phyloP scores from a whole-genome alignment of 2,329 filamentous ascomycete species.

The Penicillium capsulatum region DNA sequence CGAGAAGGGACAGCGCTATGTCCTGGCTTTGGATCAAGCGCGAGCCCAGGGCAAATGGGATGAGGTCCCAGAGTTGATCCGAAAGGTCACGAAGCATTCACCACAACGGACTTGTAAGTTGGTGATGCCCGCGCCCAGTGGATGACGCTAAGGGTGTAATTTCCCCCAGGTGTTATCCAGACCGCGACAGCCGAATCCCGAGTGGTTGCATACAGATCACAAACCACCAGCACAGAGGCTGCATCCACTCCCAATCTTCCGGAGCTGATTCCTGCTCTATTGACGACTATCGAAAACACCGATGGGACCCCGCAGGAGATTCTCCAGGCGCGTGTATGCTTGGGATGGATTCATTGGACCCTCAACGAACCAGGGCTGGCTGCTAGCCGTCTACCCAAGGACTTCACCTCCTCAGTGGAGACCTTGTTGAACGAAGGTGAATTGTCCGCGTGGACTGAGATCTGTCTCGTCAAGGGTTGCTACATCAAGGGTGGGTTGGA shows the following conservation, averaged over 20 bases:
- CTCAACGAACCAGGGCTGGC: constrained; percentile 64
- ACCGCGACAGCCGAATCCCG: constrained; percentile 66
- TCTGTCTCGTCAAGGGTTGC: constrained; percentile 73
- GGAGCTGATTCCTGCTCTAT: constrained; percentile 39
- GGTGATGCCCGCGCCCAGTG: constrained; percentile 10
- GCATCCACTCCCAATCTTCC: constrained; percentile 41
- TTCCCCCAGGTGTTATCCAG: constrained; percentile 56
- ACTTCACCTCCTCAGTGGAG: constrained; percentile 55
- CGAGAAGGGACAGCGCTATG: constrained; percentile 77
- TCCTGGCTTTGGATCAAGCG: constrained; percentile 75
- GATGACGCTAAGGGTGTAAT: constrained; percentile 18
- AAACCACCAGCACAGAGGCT: constrained; percentile 28
- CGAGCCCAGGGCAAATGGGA: constrained; percentile 86
- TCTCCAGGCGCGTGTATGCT: constrained; percentile 75
- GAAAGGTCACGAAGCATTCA: constrained; percentile 93
- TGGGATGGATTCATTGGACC: constrained; percentile 81
- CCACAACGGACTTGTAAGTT: constrained; percentile 72
- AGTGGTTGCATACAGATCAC: constrained; percentile 54
- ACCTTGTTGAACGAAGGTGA: constrained; percentile 50
- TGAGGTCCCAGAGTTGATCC: constrained; percentile 78
- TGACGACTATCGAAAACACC: constrained; percentile 57
- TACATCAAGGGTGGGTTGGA: constrained; percentile 66
- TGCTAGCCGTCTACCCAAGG: constrained; percentile 58
- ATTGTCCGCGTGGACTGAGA: constrained; percentile 70
- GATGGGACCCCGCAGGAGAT: constrained; percentile 51